Conservation (phyloP, 352 stramenopile genomes). For the Detonula confervacea region DNA sequence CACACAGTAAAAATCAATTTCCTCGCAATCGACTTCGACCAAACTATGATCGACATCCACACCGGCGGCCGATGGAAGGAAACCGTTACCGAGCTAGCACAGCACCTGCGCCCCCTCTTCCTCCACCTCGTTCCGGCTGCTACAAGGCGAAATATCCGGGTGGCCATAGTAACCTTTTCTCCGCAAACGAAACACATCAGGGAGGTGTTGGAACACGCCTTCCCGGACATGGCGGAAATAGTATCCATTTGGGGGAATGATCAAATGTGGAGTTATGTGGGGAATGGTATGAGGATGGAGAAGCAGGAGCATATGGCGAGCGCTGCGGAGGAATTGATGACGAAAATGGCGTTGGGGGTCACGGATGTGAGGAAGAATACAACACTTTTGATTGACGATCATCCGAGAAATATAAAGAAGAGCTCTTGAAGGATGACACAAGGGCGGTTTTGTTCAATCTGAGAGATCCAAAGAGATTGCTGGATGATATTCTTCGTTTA, state of each 20-base stretch:
- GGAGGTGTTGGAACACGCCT: conserved; percentile 75
- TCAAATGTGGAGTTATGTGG: conserved; percentile 83
- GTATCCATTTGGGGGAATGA: conserved; percentile 84
- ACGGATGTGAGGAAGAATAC: conserved; percentile 63
- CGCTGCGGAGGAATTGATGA: conserved; percentile 79
- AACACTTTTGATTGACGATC: conserved; percentile 89
- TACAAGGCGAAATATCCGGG: conserved; percentile 67
- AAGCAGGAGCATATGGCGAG: conserved; percentile 87
- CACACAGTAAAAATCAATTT: conserved; percentile 85
- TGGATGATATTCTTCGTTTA: conserved; percentile 76
- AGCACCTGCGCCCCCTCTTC: conserved; percentile 86
- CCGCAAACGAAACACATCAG: conserved; percentile 81
- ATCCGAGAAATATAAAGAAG: conserved; percentile 85
- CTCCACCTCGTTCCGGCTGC: conserved; percentile 73
- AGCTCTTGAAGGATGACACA: conserved; percentile 80
- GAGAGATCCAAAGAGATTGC: conserved; percentile 62
- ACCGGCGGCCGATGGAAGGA: conserved; percentile 84
- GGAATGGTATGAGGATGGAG: conserved; percentile 69
- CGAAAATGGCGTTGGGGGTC: conserved; percentile 29
- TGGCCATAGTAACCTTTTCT: conserved; percentile 88
- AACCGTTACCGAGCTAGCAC: conserved; percentile 74
- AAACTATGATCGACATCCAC: conserved; percentile 88
- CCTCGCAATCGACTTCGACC: conserved; percentile 89
- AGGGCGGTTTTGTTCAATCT: conserved; percentile 88
- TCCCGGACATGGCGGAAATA: conserved; percentile 50